Evolutionary conservation across 2,329 filamentous ascomycete species (phyloP).

Genomic region (Colletotrichum graminicola): DNA sequence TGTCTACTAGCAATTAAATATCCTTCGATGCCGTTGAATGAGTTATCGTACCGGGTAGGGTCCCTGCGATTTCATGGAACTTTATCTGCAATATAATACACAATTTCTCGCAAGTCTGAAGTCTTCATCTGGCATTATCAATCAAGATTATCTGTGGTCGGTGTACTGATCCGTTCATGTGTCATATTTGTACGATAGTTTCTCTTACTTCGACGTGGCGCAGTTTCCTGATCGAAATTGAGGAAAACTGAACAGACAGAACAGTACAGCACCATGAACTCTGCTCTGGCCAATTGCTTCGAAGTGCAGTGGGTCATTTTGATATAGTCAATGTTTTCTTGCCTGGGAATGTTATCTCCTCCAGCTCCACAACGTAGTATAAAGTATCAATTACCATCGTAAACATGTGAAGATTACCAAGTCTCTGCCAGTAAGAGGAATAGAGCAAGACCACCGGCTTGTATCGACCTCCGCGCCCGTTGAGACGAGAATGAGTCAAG

Average conservation of each 20-base stretch:
- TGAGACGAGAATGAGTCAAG: not conserved
- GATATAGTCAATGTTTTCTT: no score
- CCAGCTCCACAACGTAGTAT: not conserved
- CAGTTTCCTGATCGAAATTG: not conserved
- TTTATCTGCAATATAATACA: not conserved
- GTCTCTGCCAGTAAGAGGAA: no score
- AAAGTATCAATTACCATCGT: not conserved
- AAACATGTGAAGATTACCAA: not conserved
- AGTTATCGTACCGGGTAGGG: not conserved
- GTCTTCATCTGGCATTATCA: not conserved
- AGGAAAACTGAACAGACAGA: not conserved
- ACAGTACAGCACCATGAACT: not conserved
- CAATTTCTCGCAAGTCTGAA: not conserved
- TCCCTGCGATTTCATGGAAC: not conserved
- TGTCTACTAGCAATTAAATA: not conserved
- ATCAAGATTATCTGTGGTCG: not conserved
- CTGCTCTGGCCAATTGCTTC: not conserved
- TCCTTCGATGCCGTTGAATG: not conserved
- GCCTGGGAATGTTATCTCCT: not conserved
- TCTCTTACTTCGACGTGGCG: not conserved
- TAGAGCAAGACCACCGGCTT: not conserved
- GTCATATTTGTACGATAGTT: not conserved
- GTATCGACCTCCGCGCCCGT: not conserved
- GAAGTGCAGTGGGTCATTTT: not conserved
- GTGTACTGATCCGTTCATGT: not conserved